Evolutionary conservation across 2,329 filamentous ascomycete genomes (phyloP).

Genomic region (Chalaropsis ovoidea): DNA sequence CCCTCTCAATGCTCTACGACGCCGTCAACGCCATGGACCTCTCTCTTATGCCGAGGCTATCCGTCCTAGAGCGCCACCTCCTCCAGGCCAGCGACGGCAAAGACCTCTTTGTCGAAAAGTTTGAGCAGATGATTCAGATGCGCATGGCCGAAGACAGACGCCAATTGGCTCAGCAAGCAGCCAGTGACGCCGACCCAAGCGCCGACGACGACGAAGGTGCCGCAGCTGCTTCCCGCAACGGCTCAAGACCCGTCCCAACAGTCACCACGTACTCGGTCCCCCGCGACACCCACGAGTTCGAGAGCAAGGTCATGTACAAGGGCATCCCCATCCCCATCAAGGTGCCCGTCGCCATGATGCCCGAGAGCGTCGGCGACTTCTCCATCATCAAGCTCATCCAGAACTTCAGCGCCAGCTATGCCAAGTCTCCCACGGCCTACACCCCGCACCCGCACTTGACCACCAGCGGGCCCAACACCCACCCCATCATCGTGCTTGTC

Average conservation of each 20-base stretch:
- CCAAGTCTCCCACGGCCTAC: slow-evolving; percentile 76
- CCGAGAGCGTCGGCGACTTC: slow-evolving; percentile 95
- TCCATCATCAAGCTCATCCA: slow-evolving; percentile 95
- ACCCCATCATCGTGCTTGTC: slow-evolving; percentile 87
- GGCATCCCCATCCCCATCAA: slow-evolving; percentile 95
- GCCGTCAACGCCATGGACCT: slow-evolving; percentile 95
- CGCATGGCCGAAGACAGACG: slow-evolving; percentile 57
- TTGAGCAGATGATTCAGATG: slow-evolving; percentile 85
- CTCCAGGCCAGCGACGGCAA: slow-evolving; percentile 86
- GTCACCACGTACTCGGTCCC: slow-evolving; percentile 61
- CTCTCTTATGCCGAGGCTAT: slow-evolving; percentile 80
- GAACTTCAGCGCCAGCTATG: slow-evolving; percentile 75
- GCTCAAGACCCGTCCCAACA: slow-evolving; percentile 36
- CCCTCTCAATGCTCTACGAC: slow-evolving; percentile 76
- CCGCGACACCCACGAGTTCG: slow-evolving; percentile 93
- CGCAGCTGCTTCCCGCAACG: slow-evolving; percentile 50
- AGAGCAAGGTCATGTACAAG: slow-evolving; percentile 91
- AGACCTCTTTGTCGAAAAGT: slow-evolving; percentile 95
- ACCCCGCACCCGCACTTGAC: slow-evolving; percentile 82
- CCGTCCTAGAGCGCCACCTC: slow-evolving; percentile 71
- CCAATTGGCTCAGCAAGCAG: slow-evolving; percentile 31
- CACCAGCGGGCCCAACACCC: slow-evolving; percentile 77
- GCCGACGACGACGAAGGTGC: slow-evolving; percentile 35
- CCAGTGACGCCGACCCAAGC: slow-evolving; percentile 39
- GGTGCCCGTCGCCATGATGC: slow-evolving; percentile 83